Evolutionary conservation across 2,329 filamentous ascomycete genomes (phyloP).

Genomic region (Penicillium palitans): DNA sequence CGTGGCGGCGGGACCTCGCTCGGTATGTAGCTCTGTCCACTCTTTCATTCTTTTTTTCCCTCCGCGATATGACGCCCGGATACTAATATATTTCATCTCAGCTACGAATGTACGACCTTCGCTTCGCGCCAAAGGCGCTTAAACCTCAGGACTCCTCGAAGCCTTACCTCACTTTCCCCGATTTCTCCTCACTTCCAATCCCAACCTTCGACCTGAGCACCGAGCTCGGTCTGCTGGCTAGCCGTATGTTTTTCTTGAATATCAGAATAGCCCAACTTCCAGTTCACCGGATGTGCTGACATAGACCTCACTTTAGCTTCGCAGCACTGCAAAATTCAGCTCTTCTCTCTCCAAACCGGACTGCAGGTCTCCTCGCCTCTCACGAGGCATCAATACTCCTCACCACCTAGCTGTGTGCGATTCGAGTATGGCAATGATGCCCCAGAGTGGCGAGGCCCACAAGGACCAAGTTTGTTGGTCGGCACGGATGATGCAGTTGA

Average conservation of each 20-base stretch:
- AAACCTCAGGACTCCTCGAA: conserved; percentile 29
- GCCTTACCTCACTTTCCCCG: conserved; percentile 40
- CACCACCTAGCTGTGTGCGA: conserved; percentile 32
- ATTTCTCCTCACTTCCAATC: conserved; percentile 30
- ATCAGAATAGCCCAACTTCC: not conserved
- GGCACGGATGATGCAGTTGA: conserved; percentile 35
- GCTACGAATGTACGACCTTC: conserved; percentile 47
- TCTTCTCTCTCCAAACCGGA: conserved; percentile 42
- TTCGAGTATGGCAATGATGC: conserved; percentile 35
- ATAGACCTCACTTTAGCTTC: conserved; percentile 27
- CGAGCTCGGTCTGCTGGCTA: conserved; percentile 42
- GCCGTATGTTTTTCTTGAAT: conserved; percentile 28
- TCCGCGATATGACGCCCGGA: not conserved
- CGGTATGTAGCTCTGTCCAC: conserved; percentile 24
- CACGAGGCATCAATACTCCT: conserved; percentile 26
- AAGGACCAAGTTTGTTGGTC: conserved; percentile 39
- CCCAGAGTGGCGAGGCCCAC: conserved; percentile 23
- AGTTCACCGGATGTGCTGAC: not conserved
- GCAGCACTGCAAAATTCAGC: conserved; percentile 35
- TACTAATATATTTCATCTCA: conserved; percentile 14
- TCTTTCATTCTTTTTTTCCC: not conserved
- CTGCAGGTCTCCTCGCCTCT: conserved; percentile 33
- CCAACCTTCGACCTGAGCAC: conserved; percentile 40
- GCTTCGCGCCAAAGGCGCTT: conserved; percentile 33
- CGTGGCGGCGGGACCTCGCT: conserved; percentile 35